Conservation (phyloP, 2,329 filamentous ascomycete genomes). For the Drechmeria coniospora region DNA sequence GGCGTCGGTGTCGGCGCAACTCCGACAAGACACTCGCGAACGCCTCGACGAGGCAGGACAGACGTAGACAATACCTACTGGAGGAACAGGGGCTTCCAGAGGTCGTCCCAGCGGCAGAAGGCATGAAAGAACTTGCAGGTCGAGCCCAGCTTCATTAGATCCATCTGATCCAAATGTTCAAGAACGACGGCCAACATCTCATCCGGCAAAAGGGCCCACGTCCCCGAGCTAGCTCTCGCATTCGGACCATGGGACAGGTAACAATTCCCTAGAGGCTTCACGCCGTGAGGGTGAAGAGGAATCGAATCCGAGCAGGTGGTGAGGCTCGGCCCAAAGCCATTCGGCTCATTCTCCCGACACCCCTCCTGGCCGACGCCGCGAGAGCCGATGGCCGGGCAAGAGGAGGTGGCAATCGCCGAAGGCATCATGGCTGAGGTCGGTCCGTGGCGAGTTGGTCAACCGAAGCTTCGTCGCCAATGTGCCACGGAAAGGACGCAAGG, state of each 20-base stretch:
- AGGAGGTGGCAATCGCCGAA: not conserved
- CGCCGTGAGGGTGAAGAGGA: constrained; percentile 62
- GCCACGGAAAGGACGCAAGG: too few relatives aligned
- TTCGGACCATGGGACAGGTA: constrained; percentile 50
- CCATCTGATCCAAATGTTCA: constrained; percentile 53
- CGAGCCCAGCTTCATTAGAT: constrained; percentile 51
- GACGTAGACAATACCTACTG: constrained; percentile 46
- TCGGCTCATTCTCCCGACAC: constrained; percentile 9
- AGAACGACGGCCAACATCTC: constrained; percentile 63
- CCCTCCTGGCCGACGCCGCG: constrained; percentile 9
- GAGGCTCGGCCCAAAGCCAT: not conserved
- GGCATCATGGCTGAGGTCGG: too few relatives aligned
- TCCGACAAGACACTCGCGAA: too few relatives aligned
- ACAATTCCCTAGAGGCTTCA: constrained; percentile 80
- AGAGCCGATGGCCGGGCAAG: not conserved
- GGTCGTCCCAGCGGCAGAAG: constrained; percentile 67
- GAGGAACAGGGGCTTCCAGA: constrained; percentile 78
- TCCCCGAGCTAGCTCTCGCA: constrained; percentile 50
- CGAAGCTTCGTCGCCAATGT: too few relatives aligned
- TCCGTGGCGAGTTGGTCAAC: too few relatives aligned
- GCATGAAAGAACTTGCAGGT: constrained; percentile 81
- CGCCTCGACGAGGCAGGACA: too few relatives aligned
- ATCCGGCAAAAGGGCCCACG: constrained; percentile 57
- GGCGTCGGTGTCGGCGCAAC: too few relatives aligned
- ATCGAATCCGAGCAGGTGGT: constrained; percentile 31